Evolutionary conservation across 805 yeast species (phyloP).

Genomic region (Saccharomycopsis amapae): DNA sequence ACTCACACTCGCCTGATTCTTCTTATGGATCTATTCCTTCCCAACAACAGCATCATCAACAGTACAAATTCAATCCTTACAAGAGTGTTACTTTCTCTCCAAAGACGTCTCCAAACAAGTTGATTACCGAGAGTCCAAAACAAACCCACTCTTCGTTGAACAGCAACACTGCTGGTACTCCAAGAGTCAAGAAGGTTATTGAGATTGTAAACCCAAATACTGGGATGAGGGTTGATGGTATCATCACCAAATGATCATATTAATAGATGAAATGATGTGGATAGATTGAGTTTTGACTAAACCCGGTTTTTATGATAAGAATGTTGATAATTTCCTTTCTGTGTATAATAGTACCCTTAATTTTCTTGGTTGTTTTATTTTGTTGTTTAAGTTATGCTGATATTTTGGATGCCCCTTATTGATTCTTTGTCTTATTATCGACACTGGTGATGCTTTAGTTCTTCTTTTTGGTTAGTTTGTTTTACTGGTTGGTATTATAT

Average conservation of each 20-base stretch:
- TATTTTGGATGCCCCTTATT: too few relatives aligned
- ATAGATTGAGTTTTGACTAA: neutral
- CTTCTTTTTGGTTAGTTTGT: too few relatives aligned
- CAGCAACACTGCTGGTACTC: constrained; percentile 1
- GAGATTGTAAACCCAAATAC: constrained; percentile 21
- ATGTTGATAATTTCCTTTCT: neutral
- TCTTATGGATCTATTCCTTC: constrained; percentile 5
- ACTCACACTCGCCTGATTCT: constrained; percentile 1
- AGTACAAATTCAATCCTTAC: constrained; percentile 20
- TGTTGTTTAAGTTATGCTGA: too few relatives aligned
- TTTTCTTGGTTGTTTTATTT: neutral
- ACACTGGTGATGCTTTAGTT: too few relatives aligned
- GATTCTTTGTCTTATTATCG: too few relatives aligned
- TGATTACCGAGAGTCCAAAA: constrained; percentile 2
- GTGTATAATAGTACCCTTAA: neutral
- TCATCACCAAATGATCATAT: constrained; percentile 2
- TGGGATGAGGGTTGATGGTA: constrained; percentile 14
- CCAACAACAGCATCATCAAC: neutral
- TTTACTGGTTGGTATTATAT: too few relatives aligned
- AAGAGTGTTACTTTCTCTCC: constrained; percentile 21
- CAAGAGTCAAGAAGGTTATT: constrained; percentile 13
- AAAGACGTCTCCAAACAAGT: constrained; percentile 16
- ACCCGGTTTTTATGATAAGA: neutral
- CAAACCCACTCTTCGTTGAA: neutral
- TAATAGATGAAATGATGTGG: neutral